These are phyloP conservation scores for Capronia americana DNA, from an alignment of 2,329 filamentous ascomycete genomes.

Conservation along the genomic window DNA sequence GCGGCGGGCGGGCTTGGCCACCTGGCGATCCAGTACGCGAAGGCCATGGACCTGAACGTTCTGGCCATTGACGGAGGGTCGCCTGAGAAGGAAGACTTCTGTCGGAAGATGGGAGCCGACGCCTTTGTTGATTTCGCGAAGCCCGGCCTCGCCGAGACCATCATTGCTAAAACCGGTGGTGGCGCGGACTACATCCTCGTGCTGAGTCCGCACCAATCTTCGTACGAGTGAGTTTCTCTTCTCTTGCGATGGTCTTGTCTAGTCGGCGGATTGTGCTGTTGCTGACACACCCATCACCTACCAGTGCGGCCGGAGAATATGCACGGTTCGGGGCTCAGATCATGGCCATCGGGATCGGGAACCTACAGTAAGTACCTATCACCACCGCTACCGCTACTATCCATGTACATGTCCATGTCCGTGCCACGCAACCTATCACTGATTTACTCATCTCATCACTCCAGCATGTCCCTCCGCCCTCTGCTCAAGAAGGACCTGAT, in stretches of 20 bases:
- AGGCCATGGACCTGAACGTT: conserved; percentile 13
- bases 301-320: conserved; percentile 23
- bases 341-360: conserved; percentile 26
- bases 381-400: too few species aligned
- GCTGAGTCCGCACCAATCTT: conserved; percentile 25
- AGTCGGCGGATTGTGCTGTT: background rate
- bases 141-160: background rate
- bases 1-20: conserved; percentile 18
- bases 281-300: background rate
- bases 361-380: conserved; percentile 20
- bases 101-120: conserved; percentile 19
- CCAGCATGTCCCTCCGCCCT: conserved; percentile 19
- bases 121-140: conserved; percentile 23
- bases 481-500: conserved; percentile 19
- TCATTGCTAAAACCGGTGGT: conserved; percentile 13
- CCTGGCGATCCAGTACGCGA: conserved; percentile 22
- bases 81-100: conserved; percentile 16
- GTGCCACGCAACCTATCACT: background rate
- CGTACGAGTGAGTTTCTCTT: conserved; percentile 18
- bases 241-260: background rate
- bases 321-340: conserved; percentile 24
- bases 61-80: conserved; percentile 14
- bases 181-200: conserved; percentile 24
- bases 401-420: background rate
- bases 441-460: background rate